Conservation (phyloP, 805 yeast genomes). For the Saccharomycopsis fermentans region DNA sequence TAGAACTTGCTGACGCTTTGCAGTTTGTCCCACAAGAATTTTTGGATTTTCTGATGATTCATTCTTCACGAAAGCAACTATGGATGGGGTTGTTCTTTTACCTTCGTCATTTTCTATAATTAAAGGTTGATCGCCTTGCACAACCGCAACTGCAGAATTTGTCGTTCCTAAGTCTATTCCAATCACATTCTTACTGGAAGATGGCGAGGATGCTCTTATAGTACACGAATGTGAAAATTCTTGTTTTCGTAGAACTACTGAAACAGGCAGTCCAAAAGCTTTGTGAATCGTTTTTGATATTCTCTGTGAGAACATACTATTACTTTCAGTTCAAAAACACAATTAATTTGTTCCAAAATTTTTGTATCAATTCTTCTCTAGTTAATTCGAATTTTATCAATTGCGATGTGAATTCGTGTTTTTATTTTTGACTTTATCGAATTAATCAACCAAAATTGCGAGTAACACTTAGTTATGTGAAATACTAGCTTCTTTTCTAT, state of each 20-base stretch:
- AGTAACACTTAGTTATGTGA: too few relatives aligned
- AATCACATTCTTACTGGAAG: slow-evolving; percentile 32
- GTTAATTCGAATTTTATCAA: too few relatives aligned
- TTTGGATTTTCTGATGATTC: slow-evolving; percentile 18
- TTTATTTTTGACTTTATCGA: too few relatives aligned
- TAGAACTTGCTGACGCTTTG: slow-evolving; percentile 66
- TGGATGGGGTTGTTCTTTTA: slow-evolving; percentile 68
- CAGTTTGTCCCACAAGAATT: slow-evolving; percentile 54
- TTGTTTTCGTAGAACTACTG: neutral
- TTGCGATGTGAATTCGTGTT: too few relatives aligned
- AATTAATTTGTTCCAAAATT: too few relatives aligned
- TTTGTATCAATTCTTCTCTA: too few relatives aligned
- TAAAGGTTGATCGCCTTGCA: slow-evolving; percentile 50
- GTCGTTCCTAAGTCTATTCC: slow-evolving; percentile 85
- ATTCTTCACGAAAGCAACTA: slow-evolving; percentile 53
- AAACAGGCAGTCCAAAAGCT: neutral
- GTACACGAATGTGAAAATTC: neutral
- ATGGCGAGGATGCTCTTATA: neutral
- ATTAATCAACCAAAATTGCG: too few relatives aligned
- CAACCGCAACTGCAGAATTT: slow-evolving; percentile 75
- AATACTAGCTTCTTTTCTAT: too few relatives aligned
- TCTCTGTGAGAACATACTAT: neutral
- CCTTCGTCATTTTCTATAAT: slow-evolving; percentile 75
- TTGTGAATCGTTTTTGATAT: neutral
- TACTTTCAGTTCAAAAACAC: neutral